Evolutionary conservation across 2,329 filamentous ascomycete genomes (phyloP).

Genomic region (Penicillium sp.): DNA sequence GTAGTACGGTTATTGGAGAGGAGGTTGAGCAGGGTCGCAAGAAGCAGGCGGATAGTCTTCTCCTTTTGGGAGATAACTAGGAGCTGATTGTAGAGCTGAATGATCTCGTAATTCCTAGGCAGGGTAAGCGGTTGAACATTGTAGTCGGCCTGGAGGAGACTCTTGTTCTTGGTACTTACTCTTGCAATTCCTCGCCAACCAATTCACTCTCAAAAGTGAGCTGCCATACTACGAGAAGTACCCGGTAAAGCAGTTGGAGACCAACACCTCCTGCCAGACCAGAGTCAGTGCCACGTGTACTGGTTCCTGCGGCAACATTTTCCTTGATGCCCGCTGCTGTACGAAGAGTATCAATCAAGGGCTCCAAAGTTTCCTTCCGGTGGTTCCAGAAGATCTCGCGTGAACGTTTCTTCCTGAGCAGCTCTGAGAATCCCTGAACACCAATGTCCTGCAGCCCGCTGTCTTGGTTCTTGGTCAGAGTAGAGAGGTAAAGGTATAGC

Average conservation of each 20-base stretch:
- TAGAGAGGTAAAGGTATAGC: slow-evolving; percentile 82
- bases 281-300: slow-evolving; percentile 65
- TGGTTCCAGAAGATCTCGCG: slow-evolving; percentile 89
- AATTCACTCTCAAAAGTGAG: slow-evolving; percentile 80
- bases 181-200: slow-evolving; percentile 76
- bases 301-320: slow-evolving; percentile 59
- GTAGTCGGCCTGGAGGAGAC: not conserved
- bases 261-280: slow-evolving; percentile 74
- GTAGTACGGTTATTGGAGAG: slow-evolving; percentile 69
- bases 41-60: slow-evolving; percentile 89
- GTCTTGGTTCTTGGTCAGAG: slow-evolving; percentile 80
- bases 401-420: slow-evolving; percentile 73
- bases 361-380: slow-evolving; percentile 77
- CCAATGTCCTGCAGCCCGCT: slow-evolving; percentile 93
- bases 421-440: slow-evolving; percentile 83
- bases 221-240: slow-evolving; percentile 93
- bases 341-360: slow-evolving; percentile 76
- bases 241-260: slow-evolving; percentile 89
- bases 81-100: slow-evolving; percentile 88
- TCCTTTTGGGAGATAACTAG: slow-evolving; percentile 93
- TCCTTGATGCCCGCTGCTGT: slow-evolving; percentile 74
- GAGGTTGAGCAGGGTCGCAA: slow-evolving; percentile 88
- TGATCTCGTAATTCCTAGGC: slow-evolving; percentile 82
- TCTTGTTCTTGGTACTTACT: slow-evolving; percentile 21
- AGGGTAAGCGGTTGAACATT: slow-evolving; percentile 7